A percentile compares a stretch with the other conserved stretches of the same genome.
phyloP scores from a whole-genome alignment of 306 rosid genomes.

The Trifolium pratense region DNA sequence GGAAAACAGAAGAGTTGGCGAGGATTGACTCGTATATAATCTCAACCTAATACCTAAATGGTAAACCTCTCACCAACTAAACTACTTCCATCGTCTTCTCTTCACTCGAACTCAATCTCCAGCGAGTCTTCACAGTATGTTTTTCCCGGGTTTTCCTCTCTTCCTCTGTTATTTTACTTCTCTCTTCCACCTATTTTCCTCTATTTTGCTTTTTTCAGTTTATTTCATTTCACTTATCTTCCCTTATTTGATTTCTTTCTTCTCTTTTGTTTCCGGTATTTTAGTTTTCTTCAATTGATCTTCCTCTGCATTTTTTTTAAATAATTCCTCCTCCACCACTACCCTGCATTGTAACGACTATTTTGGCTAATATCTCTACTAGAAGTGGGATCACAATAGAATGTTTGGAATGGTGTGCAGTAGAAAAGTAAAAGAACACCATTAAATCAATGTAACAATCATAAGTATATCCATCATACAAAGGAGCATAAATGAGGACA shows the following conservation, averaged over 20 bases:
- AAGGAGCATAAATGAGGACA: slow-evolving; percentile 7
- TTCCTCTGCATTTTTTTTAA: neutral
- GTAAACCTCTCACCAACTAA: neutral
- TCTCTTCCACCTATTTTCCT: neutral
- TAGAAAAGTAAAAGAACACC: neutral
- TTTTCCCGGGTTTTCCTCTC: neutral
- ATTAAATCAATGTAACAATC: neutral
- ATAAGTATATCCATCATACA: slow-evolving; percentile 21
- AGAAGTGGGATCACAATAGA: neutral
- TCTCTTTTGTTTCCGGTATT: neutral
- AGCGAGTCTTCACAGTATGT: neutral
- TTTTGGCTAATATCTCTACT: neutral
- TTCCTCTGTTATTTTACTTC: neutral
- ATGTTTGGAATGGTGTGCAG: slow-evolving; percentile 1
- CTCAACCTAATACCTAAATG: neutral
- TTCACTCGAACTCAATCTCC: neutral
- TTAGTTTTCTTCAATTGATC: neutral
- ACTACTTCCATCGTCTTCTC: neutral
- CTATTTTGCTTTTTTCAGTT: neutral
- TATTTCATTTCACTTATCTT: neutral
- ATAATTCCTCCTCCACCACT: neutral
- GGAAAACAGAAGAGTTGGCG: neutral
- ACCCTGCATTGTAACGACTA: neutral
- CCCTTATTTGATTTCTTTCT: neutral
- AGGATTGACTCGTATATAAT: neutral